Evolutionary conservation across 1,284 basidiomycete species (phyloP).

Genomic region (Ustilago loliicola): DNA sequence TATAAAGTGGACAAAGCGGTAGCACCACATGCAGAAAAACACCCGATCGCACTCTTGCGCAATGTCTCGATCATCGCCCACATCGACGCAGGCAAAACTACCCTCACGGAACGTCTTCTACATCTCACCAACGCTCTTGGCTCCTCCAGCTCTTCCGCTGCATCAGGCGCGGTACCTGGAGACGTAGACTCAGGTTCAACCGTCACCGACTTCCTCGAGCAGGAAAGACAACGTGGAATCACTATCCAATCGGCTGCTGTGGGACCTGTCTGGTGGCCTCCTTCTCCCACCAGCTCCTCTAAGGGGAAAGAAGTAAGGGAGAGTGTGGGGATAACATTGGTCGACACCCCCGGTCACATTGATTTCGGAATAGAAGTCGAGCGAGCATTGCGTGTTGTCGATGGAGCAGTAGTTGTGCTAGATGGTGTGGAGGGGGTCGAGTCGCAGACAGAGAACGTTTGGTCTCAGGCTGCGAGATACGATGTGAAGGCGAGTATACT

Average conservation of each 20-base stretch:
- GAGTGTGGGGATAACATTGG: constrained; percentile 79
- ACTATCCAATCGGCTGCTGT: constrained; percentile 93
- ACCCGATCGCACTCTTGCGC: constrained; percentile 44
- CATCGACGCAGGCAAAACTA: constrained; percentile 87
- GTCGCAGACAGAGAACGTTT: constrained; percentile 88
- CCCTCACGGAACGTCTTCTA: constrained; percentile 87
- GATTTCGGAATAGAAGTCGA: constrained; percentile 96
- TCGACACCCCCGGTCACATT: constrained; percentile 91
- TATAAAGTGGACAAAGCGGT: not conserved
- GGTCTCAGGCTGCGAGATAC: constrained; percentile 87
- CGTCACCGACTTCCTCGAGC: constrained; percentile 89
- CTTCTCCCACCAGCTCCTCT: constrained; percentile 1
- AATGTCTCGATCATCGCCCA: constrained; percentile 59
- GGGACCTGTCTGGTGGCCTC: constrained; percentile 81
- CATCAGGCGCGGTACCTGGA: constrained; percentile 73
- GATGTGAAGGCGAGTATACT: constrained; percentile 81
- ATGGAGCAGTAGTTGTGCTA: constrained; percentile 87
- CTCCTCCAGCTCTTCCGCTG: constrained; percentile 63
- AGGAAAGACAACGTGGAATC: constrained; percentile 88
- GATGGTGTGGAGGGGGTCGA: constrained; percentile 93
- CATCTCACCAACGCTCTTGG: constrained; percentile 80
- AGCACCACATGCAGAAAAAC: constrained; percentile 37
- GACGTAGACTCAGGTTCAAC: constrained; percentile 90
- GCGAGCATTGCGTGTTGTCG: constrained; percentile 87
- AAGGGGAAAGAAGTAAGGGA: constrained; percentile 71